phyloP scores from a whole-genome alignment of 768 basidiomycete genomes.

The Suillus clintonianus region DNA sequence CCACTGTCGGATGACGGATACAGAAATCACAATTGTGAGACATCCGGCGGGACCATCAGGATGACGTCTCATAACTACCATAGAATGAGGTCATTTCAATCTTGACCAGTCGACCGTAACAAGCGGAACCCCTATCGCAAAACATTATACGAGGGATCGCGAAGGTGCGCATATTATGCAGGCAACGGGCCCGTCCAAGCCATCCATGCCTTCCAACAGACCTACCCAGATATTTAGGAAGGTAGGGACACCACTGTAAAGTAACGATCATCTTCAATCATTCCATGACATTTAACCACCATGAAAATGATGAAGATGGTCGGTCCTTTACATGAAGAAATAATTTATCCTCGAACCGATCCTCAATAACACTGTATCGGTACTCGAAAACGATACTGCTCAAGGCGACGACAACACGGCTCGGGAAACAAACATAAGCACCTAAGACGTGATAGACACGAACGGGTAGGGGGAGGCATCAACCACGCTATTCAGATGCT shows the following conservation, averaged over 20 bases:
- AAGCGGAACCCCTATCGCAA: not conserved
- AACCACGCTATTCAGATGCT: conserved; percentile 27
- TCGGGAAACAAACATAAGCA: not conserved
- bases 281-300: too few species aligned
- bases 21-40: not conserved
- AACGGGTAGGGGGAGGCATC: conserved; percentile 37
- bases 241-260: not conserved
- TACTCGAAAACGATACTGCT: not conserved
- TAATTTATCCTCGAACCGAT: not conserved
- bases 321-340: not conserved
- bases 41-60: not conserved
- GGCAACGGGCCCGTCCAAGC: not conserved
- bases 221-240: not conserved
- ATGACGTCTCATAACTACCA: not conserved
- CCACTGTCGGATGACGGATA: not conserved
- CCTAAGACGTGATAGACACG: not conserved
- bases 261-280: not conserved
- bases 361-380: too few species aligned
- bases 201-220: too few species aligned
- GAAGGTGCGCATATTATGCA: not conserved
- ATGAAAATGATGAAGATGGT: not conserved
- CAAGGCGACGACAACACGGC: not conserved
- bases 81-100: not conserved
- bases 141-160: not conserved
- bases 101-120: not conserved